Evolutionary conservation across 805 yeast genomes (phyloP).

Genomic region (Candida montana): DNA sequence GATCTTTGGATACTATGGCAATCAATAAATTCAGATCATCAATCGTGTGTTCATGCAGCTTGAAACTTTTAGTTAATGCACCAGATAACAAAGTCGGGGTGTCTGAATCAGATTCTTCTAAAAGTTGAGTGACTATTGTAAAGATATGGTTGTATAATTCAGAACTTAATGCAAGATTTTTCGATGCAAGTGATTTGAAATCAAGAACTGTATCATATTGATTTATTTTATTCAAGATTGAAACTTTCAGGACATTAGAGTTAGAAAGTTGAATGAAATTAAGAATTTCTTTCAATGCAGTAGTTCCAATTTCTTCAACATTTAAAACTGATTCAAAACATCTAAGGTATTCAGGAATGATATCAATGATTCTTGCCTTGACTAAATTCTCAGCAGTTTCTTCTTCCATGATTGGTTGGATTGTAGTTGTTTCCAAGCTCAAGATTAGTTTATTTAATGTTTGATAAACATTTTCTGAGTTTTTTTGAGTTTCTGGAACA

Average conservation of each 20-base stretch:
- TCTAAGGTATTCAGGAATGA: constrained; percentile 53
- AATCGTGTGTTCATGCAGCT: constrained; percentile 32
- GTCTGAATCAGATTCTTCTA: constrained; percentile 71
- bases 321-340: constrained; percentile 38
- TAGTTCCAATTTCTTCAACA: constrained; percentile 28
- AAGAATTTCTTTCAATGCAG: constrained; percentile 21
- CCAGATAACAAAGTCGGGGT: constrained; percentile 71
- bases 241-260: constrained; percentile 27
- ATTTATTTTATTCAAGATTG: constrained; percentile 46
- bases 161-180: constrained; percentile 23
- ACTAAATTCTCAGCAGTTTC: constrained; percentile 33
- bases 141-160: constrained; percentile 25
- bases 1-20: constrained; percentile 62
- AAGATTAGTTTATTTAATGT: neutral
- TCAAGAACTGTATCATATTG: constrained; percentile 39
- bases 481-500: constrained; percentile 24
- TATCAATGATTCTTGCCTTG: constrained; percentile 42
- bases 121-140: constrained; percentile 27
- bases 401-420: neutral
- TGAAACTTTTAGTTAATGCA: constrained; percentile 53
- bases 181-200: constrained; percentile 4
- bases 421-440: neutral
- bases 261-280: constrained; percentile 23
- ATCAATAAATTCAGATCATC: constrained; percentile 51
- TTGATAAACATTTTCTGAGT: constrained; percentile 19